A percentile compares a stretch with the other conserved stretches of the same genome.
Evolutionary conservation across 1,139 yeast species (phyloP).

Genomic region (Scheffersomyces illinoinensis): DNA sequence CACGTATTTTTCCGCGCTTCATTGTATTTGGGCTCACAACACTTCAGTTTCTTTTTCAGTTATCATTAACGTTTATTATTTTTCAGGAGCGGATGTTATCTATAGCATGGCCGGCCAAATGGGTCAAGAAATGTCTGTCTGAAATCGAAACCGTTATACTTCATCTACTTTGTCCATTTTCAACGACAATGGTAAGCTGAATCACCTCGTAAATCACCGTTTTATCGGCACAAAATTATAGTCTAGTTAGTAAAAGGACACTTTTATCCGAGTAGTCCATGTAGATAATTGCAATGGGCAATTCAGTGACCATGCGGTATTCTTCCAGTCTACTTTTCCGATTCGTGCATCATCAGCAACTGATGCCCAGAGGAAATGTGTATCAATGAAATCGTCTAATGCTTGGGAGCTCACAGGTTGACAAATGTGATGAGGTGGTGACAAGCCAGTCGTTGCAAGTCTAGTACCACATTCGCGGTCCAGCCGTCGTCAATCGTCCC

Average conservation of each 20-base stretch:
- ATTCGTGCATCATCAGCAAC: not conserved
- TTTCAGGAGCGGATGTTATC: not conserved
- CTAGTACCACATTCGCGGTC: not conserved
- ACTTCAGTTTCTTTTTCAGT: not conserved
- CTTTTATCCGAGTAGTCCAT: not conserved
- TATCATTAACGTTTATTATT: not conserved
- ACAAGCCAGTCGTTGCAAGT: not conserved
- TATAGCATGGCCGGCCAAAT: not conserved
- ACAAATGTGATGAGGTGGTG: not conserved
- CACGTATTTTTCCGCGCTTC: not conserved
- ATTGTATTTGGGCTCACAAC: not conserved
- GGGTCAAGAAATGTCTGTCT: not conserved
- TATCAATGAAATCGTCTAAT: not conserved
- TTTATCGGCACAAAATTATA: not conserved
- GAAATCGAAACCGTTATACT: not conserved
- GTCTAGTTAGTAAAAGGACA: not conserved
- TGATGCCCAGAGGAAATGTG: not conserved
- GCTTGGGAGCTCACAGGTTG: not conserved
- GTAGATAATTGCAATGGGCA: not conserved
- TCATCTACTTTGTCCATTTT: not conserved
- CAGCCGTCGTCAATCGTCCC: not conserved
- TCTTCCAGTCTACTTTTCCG: not conserved
- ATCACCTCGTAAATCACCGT: not conserved
- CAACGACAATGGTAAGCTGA: not conserved
- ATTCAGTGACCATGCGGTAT: not conserved